Evolutionary conservation across 371 early-diverging fungal genomes (phyloP), one percentile per base, ranked within the genome.

Genomic region (Mortierella sp.): DNA sequence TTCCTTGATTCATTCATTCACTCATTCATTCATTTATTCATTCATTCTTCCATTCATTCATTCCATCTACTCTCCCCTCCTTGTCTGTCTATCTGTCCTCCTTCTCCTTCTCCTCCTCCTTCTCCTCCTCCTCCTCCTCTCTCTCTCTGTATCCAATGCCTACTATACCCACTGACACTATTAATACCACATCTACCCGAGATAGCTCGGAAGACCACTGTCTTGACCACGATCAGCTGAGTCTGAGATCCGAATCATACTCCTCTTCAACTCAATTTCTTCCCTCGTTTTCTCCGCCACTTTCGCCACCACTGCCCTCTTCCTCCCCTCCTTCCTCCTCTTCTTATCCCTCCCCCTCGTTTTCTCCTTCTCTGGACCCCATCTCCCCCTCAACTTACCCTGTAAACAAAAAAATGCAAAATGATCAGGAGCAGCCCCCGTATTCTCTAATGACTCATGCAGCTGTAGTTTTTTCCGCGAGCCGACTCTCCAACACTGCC

Each of bases 401-500:
- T 22, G 36, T 15, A n/a, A 63, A 50, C 47, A 6, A 68, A 7
- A 15, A 13, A 2, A 58, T 52, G 6, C 32, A 48, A 50, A 24
- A 41, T 22, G 32, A 59, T 36, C 24, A 60, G 36, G 13, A 19
- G 47, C 22, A 69, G 41, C 55, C 2, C 62, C 15, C 55, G 65
- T 55, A 16, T 16, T 55, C 55, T 11, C 32, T 55, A 1, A 36
- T 68, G 58, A 64, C 64, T 58, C 80, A 80, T 40, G 68, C 74
- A 2, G 80, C 80, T 10, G 38, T 80, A 41, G 80, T 74, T n/a
- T 74, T 40, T 64, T 62, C 80, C 15, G 61, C 71, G 36, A 59
- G 59, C 0, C 58, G 60, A 22, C 71, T 80, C 45, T 33, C 52
- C 24, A 72, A 80, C 52, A 36, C 61, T 0, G 36, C 16, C 36